phyloP scores from a whole-genome alignment of 192 early-diverging fungal genomes.

The Linnemannia zychae region DNA sequence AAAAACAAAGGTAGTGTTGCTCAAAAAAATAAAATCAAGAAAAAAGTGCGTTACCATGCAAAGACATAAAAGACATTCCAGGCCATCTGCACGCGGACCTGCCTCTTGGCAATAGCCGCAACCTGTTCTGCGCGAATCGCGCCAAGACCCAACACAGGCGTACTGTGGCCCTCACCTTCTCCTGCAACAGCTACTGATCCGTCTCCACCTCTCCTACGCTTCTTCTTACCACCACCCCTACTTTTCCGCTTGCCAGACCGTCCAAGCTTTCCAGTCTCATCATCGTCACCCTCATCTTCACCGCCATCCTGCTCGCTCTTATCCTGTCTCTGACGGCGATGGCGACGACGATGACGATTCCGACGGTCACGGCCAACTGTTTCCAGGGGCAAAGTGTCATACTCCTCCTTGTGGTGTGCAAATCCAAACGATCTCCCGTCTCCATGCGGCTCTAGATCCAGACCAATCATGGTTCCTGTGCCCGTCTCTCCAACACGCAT shows the following conservation, averaged over 20 bases:
- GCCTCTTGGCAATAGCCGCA: conserved; percentile 32
- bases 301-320: not conserved
- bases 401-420: conserved; percentile 8
- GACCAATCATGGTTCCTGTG: conserved; percentile 54
- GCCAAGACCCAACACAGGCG: conserved; percentile 18
- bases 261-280: not conserved
- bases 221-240: not conserved
- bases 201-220: not conserved
- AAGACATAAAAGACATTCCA: conserved; percentile 60
- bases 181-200: not conserved
- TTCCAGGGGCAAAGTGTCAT: conserved; percentile 40
- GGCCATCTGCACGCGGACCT: conserved; percentile 36
- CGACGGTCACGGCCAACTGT: not conserved
- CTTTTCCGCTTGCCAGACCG: conserved; percentile 5
- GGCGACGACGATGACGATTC: not conserved
- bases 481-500: conserved; percentile 53
- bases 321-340: not conserved
- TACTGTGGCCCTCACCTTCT: not conserved
- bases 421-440: not conserved
- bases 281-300: not conserved
- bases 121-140: conserved; percentile 23
- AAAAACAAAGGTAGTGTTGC: not conserved
- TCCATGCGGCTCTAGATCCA: conserved; percentile 31
- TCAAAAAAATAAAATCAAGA: not conserved
- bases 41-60: conserved; percentile 61